Evolutionary conservation across 495 filamentous ascomycete species (phyloP).

Genomic region (Penicillium antarcticum): DNA sequence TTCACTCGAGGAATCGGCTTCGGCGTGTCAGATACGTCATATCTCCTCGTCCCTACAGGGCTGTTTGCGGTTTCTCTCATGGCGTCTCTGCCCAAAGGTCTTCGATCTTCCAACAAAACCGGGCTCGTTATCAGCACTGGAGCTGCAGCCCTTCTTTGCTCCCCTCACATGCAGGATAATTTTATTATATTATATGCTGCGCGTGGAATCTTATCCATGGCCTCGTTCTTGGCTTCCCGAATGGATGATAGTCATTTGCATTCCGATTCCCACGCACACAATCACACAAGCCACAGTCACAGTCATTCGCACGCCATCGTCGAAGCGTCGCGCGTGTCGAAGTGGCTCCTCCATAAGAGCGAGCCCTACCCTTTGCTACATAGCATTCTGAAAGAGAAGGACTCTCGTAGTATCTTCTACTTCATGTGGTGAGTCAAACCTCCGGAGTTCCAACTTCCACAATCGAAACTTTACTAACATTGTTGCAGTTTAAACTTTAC

Average conservation of each 20-base stretch:
- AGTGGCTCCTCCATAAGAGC: conserved; percentile 59
- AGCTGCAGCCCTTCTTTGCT: conserved; percentile 32
- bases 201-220: conserved; percentile 26
- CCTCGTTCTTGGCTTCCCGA: conserved; percentile 34
- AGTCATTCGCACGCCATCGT: conserved; percentile 33
- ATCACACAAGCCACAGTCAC: conserved; percentile 30
- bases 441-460: neutral
- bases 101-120: conserved; percentile 33
- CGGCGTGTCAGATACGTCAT: conserved; percentile 19
- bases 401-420: conserved; percentile 95
- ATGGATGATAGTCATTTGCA: conserved; percentile 36
- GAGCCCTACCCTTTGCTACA: conserved; percentile 73
- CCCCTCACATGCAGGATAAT: conserved; percentile 31
- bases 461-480: conserved; percentile 9
- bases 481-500: conserved; percentile 74
- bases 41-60: conserved; percentile 21
- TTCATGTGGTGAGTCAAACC: conserved; percentile 74
- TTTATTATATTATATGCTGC: conserved; percentile 27
- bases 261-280: conserved; percentile 29
- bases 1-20: conserved; percentile 23
- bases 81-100: conserved; percentile 16
- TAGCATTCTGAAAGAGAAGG: conserved; percentile 83
- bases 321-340: conserved; percentile 57
- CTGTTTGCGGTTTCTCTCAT: conserved; percentile 31
- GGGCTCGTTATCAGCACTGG: conserved; percentile 32